phyloP scores from a whole-genome alignment of 768 basidiomycete species.

The Lactarius tabidus region DNA sequence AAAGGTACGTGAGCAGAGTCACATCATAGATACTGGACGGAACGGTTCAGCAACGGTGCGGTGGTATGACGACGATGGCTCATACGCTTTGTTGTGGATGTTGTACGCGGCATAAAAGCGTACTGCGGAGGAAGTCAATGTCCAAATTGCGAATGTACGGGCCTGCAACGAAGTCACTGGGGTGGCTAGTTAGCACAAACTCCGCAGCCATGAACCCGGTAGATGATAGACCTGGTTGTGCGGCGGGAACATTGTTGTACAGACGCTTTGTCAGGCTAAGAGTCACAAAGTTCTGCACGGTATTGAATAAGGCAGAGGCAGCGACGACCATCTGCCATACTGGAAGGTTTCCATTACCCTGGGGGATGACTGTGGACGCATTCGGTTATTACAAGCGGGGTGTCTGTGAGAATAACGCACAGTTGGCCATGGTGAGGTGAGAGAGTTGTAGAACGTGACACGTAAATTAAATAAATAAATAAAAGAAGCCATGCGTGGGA shows the following conservation, averaged over 20 bases:
- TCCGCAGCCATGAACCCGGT: conserved; percentile 2
- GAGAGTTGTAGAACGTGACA: background rate
- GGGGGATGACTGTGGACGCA: conserved; percentile 51
- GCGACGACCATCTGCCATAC: conserved; percentile 87
- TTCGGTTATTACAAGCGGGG: background rate
- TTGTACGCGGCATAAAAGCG: conserved; percentile 88
- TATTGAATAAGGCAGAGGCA: conserved; percentile 78
- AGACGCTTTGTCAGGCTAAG: conserved; percentile 73
- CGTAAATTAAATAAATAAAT: background rate
- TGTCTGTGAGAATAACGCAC: background rate
- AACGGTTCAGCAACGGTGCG: conserved; percentile 1
- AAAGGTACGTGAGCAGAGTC: conserved; percentile 79
- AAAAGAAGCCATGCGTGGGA: conserved; percentile 14
- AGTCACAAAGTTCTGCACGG: conserved; percentile 75
- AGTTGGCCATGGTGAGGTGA: background rate
- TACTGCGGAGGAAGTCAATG: conserved; percentile 76
- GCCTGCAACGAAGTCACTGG: conserved; percentile 84
- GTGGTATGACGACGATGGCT: conserved; percentile 16
- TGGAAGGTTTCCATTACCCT: conserved; percentile 67
- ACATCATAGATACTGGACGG: conserved; percentile 81
- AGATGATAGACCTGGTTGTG: conserved; percentile 26
- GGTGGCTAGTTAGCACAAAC: background rate
- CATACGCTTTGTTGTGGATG: conserved; percentile 76
- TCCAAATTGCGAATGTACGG: conserved; percentile 91
- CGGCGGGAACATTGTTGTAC: conserved; percentile 48